Conservation (phyloP, 75 land plant genomes). For the Ceratopteris richardii region DNA sequence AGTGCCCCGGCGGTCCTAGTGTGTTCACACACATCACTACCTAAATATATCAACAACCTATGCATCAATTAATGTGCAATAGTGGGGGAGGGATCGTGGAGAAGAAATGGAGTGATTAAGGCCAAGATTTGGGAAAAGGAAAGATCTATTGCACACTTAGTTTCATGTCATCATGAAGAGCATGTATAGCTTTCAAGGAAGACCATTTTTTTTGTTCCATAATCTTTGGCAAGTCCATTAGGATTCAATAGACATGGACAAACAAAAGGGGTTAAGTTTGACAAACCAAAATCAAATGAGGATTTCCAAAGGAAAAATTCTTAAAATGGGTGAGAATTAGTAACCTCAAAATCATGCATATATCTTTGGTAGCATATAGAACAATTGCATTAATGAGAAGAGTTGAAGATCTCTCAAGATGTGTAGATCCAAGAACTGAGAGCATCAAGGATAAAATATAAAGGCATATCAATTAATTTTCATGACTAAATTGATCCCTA, state of each 20-base stretch:
- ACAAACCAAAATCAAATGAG: slow-evolving; percentile 70
- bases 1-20: too few relatives aligned
- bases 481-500: too few relatives aligned
- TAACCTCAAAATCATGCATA: too few relatives aligned
- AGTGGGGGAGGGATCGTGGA: neutral
- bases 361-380: neutral
- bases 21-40: too few relatives aligned
- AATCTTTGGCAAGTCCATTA: slow-evolving; percentile 50
- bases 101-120: slow-evolving; percentile 3
- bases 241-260: slow-evolving; percentile 31
- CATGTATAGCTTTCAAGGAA: slow-evolving; percentile 43
- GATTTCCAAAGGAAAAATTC: slow-evolving; percentile 83
- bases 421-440: too few relatives aligned
- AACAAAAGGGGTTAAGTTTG: slow-evolving; percentile 12
- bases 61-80: too few relatives aligned
- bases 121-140: slow-evolving; percentile 9
- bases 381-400: neutral
- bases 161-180: slow-evolving; percentile 32
- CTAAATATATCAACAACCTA: too few relatives aligned
- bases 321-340: slow-evolving; percentile 39
- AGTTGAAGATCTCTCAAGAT: neutral
- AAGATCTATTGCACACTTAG: slow-evolving; percentile 3
- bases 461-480: too few relatives aligned
- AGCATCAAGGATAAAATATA: too few relatives aligned
- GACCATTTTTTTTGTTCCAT: slow-evolving; percentile 78